Evolutionary conservation across 1,284 basidiomycete species (phyloP), one percentile per base, ranked within the genome.

Genomic region (Heliocybe sulcata): DNA sequence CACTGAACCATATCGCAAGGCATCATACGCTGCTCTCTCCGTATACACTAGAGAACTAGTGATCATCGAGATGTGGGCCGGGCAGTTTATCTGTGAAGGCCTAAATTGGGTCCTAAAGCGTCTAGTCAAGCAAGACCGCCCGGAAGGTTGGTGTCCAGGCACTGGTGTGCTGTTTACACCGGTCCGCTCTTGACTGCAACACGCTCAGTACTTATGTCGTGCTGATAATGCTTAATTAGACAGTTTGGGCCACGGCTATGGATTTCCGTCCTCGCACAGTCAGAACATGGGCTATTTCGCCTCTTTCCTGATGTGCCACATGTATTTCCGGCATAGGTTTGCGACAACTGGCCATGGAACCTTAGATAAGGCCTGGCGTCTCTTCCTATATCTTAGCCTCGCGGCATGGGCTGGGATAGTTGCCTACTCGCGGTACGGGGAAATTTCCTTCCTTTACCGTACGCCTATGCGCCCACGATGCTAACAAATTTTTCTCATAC

Each of bases 281-380:
- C 91, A 94, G 68, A 93, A 88, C 67, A 89, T 93, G 85, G 92
- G 85, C 3, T 94, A 90, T 69, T 94, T 94, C 63, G 76, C 83
- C 2, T 76, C 87, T 0, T 94, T 93, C 67, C 72, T 93, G 48
- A 65, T 84, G 35, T 79, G 83, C 62, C 92, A 94, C 68, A 68
- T 94, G 53, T 80, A 79, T 57, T 83, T 82, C 59, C 82, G 85
- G 47, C 87, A 92, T 63, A 76, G 77, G 2, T 90, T 87, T 64
- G 65, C 72, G 3, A 71, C 78, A 2, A 81, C 77, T 2, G 85
- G 82, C 19, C 76, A 58, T 45, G 60, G 57, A 25, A 38, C 77
- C 8, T 58, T 88, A 9, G 86, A 91, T 64, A 57, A 59, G 27
- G 60, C 76, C 1, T 81, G 78, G 64, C 72, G 77, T 54, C 23